Conservation (phyloP, 345 rosid genomes). For the Eutrema heterophyllum region DNA sequence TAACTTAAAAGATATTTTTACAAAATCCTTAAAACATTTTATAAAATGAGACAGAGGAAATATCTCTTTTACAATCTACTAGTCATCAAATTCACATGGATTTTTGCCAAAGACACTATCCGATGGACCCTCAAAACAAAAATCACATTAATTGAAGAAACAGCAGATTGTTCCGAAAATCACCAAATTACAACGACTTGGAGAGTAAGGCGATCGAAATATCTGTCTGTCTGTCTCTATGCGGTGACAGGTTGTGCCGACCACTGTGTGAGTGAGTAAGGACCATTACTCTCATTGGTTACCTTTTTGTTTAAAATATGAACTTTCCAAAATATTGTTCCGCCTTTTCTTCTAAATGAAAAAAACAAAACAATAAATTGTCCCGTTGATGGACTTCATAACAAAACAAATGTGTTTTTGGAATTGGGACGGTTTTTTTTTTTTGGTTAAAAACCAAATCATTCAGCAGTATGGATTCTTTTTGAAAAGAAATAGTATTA, state of each 20-base stretch:
- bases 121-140: slow-evolving; percentile 15
- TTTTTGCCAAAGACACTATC: background rate
- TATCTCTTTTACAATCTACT: too few species aligned
- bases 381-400: background rate
- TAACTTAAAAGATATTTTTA: too few species aligned
- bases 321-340: background rate
- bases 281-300: slow-evolving; percentile 22
- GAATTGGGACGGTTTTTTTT: background rate
- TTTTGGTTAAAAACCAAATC: background rate
- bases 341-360: background rate
- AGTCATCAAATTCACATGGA: background rate
- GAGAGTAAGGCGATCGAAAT: slow-evolving; percentile 12
- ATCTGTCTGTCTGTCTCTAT: background rate
- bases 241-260: slow-evolving; percentile 33
- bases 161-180: slow-evolving; percentile 9
- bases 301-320: background rate
- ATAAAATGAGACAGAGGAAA: too few species aligned
- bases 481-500: too few species aligned
- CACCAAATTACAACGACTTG: slow-evolving; percentile 28
- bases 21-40: too few species aligned
- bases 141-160: slow-evolving; percentile 21
- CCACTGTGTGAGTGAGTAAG: slow-evolving; percentile 16
- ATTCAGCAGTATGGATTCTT: background rate
- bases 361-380: background rate
- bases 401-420: slow-evolving; percentile 1